Evolutionary conservation across 1,139 yeast genomes (phyloP), one percentile per base, ranked within the genome.

Genomic region (Scheffersomyces stambukii): DNA sequence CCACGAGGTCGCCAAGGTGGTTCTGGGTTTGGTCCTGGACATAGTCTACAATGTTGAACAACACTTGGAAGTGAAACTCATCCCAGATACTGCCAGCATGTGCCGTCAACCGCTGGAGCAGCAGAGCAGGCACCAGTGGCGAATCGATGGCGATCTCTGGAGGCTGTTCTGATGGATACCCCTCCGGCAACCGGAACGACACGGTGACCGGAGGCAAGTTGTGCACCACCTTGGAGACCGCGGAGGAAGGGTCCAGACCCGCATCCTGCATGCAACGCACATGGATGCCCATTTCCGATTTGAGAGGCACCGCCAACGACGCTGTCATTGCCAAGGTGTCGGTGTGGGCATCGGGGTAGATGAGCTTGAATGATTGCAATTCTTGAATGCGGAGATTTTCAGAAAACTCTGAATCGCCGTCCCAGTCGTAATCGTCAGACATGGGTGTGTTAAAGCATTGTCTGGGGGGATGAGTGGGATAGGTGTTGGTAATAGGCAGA

Each of bases 41-140:
- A 27, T 46, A 54, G 36, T 76, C 81, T 12, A 77, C 58, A 37
- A 72, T 49, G 10, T 62, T 52, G 35, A 65, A 72, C 2, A 77
- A 37, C 0, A 74, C 63, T 15, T 57, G 60, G 35, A 70, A 77
- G 23, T 42, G 49, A 13, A 54, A 55, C 13, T 53, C 60, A 1
- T 47, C 40, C 77, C 76, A 61, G 23, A 69, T 42, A 4, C 42
- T 32, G 2, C 33, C 28, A 7, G 68, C 38, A 6, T 51, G 45
- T 1, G 29, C 11, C 2, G 32, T 17, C 5, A 70, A 24, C 2
- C 16, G 24, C 1, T 20, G 23, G 2, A 49, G 24, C n/a, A n/a
- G n/a, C n/a, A n/a, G n/a, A n/a, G n/a, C n/a, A n/a, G n/a, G n/a
- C n/a, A n/a, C n/a, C n/a, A n/a, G n/a, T n/a, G n/a, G n/a, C n/a